Evolutionary conservation across 2,329 filamentous ascomycete species (phyloP).

Genomic region (Berkeleyomyces basicola): DNA sequence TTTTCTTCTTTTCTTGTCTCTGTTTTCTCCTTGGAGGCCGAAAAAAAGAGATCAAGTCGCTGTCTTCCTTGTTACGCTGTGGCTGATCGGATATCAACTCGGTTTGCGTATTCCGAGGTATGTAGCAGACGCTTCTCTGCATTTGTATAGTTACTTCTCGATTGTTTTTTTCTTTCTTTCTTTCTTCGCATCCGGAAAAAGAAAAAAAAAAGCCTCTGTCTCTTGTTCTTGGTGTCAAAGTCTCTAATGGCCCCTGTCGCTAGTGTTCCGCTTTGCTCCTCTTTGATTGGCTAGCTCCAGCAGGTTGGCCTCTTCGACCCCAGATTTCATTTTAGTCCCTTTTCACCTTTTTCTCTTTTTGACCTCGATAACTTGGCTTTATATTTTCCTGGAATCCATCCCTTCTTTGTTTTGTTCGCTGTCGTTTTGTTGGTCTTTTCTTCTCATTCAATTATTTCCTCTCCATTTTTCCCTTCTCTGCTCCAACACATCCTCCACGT

Average conservation of each 20-base stretch:
- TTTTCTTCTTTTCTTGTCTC: not conserved
- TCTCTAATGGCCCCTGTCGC: not conserved
- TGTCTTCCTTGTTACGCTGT: not conserved
- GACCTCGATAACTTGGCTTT: not conserved
- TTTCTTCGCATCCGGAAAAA: not conserved
- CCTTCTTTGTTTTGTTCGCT: not conserved
- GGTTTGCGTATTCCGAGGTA: not conserved
- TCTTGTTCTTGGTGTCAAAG: not conserved
- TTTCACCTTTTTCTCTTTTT: conserved; percentile 4
- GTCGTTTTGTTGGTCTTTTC: not conserved
- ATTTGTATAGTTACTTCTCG: not conserved
- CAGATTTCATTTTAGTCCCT: conserved; percentile 11
- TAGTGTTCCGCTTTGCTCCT: not conserved
- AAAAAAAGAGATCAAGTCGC: not conserved
- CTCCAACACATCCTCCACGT: not conserved
- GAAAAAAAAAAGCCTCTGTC: not conserved
- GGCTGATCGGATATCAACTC: not conserved
- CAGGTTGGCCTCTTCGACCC: conserved; percentile 2
- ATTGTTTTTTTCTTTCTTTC: not conserved
- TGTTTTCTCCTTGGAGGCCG: not conserved
- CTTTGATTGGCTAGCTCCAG: not conserved
- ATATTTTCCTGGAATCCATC: conserved; percentile 5
- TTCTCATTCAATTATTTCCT: not conserved
- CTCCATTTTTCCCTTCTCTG: not conserved
- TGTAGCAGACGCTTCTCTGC: not conserved